Percentiles rank a stretch among this genome's conserved stretches.
These are phyloP conservation scores for Vigna nakashimae DNA, from an alignment of 306 rosid genomes.

Conservation along the genomic window DNA sequence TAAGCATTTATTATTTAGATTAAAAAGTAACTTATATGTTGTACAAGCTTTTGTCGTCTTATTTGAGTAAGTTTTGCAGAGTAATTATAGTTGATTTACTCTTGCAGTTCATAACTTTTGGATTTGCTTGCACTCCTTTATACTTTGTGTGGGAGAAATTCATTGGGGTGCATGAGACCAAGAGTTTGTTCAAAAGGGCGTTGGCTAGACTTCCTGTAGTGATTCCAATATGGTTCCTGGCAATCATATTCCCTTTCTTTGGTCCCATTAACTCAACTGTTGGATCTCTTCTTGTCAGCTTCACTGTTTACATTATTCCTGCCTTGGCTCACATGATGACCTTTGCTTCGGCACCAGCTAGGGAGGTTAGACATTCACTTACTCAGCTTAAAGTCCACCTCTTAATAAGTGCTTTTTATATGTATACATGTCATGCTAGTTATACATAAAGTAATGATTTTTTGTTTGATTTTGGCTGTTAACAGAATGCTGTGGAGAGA, in stretches of 20 bases:
- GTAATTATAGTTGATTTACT: not conserved
- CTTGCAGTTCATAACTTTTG: constrained; percentile 93
- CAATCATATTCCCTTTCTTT: constrained; percentile 94
- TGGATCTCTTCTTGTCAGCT: constrained; percentile 97
- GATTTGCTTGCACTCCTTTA: constrained; percentile 97
- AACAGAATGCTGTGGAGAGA: constrained; percentile 95
- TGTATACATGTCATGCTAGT: too few species aligned
- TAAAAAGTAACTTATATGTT: not conserved
- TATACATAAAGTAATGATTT: not conserved
- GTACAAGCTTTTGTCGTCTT: not conserved
- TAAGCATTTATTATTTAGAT: not conserved
- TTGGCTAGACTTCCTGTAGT: constrained; percentile 89
- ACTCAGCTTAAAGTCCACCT: not conserved
- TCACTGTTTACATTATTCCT: constrained; percentile 98
- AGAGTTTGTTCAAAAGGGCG: constrained; percentile 84
- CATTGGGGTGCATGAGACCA: constrained; percentile 81
- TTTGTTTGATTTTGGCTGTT: not conserved
- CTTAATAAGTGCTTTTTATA: too few species aligned
- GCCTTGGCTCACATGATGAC: constrained; percentile 95
- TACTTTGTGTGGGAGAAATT: constrained; percentile 99
- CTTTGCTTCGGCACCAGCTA: constrained; percentile 77
- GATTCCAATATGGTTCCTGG: constrained; percentile 96
- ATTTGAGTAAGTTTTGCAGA: not conserved
- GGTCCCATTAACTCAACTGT: constrained; percentile 97
- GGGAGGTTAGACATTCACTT: constrained; percentile 67